Conservation (phyloP, 257 asterid species). For the Solanum pinnatisectum region DNA sequence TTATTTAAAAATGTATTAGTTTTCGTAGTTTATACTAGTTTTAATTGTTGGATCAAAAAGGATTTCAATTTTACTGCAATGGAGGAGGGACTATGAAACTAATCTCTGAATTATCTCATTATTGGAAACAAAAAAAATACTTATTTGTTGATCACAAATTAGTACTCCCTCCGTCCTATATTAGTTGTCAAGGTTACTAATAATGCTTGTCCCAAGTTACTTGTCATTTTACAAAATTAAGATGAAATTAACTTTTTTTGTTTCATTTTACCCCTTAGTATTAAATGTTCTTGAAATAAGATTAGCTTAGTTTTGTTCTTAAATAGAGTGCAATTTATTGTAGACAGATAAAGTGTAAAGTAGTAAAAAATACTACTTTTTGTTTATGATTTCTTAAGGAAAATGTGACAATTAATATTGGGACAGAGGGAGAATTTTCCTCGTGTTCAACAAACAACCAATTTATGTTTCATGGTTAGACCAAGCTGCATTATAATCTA, state of each 20-base stretch:
- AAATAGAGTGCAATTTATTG: neutral
- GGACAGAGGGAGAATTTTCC: neutral
- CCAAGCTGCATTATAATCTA: neutral
- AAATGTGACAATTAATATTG: neutral
- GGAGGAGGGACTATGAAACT: neutral
- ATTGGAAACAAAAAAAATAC: neutral
- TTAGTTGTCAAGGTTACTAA: neutral
- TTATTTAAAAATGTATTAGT: neutral
- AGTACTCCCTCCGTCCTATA: neutral
- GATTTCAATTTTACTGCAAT: neutral
- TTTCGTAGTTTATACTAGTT: neutral
- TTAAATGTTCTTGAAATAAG: neutral
- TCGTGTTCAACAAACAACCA: neutral
- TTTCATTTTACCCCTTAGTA: neutral
- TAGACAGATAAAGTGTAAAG: neutral
- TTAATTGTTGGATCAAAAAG: neutral
- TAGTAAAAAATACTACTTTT: neutral
- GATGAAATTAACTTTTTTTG: neutral
- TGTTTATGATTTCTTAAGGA: neutral
- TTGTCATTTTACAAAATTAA: neutral
- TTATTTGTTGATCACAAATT: neutral
- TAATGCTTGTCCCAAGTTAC: neutral
- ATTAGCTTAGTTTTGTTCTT: neutral
- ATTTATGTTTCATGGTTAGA: neutral
- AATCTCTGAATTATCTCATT: neutral